Percentiles rank a stretch among this genome's conserved stretches.
Evolutionary conservation across 192 early-diverging fungal species (phyloP).

Genomic region (Kappamyces sp.): DNA sequence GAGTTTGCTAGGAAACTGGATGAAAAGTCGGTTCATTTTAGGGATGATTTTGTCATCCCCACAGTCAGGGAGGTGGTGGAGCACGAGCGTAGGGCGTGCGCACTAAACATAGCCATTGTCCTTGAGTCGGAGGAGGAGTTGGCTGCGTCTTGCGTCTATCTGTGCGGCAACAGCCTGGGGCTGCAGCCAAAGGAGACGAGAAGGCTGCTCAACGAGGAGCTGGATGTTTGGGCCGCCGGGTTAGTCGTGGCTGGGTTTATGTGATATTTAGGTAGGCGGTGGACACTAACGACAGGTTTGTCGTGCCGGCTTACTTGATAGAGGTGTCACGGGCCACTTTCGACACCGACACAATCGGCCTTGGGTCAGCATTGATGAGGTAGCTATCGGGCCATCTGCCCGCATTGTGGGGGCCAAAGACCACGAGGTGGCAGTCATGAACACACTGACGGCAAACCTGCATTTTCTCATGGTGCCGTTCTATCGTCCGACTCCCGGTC

Average conservation of each 20-base stretch:
- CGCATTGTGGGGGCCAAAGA: slow-evolving; percentile 73
- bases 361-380: slow-evolving; percentile 81
- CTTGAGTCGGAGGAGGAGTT: background rate
- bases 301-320: slow-evolving; percentile 13
- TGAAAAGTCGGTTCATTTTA: background rate
- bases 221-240: slow-evolving; percentile 80
- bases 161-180: slow-evolving; percentile 95
- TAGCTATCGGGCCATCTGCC: slow-evolving; percentile 66
- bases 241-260: slow-evolving; percentile 26
- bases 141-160: slow-evolving; percentile 47
- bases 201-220: slow-evolving; percentile 73
- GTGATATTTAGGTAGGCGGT: background rate
- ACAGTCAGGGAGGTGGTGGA: background rate
- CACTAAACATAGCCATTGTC: background rate
- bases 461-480: slow-evolving; percentile 89
- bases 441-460: slow-evolving; percentile 84
- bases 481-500: slow-evolving; percentile 70
- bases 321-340: slow-evolving; percentile 86
- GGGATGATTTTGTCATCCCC: slow-evolving; percentile 11
- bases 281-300: background rate
- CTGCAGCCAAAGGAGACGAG: slow-evolving; percentile 68
- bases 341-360: slow-evolving; percentile 73
- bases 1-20: background rate
- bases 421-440: slow-evolving; percentile 86
- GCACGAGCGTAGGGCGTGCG: background rate